Evolutionary conservation across 352 stramenopile genomes (phyloP), one percentile per base, ranked within the genome.

Genomic region (Pythium plurisporium): DNA sequence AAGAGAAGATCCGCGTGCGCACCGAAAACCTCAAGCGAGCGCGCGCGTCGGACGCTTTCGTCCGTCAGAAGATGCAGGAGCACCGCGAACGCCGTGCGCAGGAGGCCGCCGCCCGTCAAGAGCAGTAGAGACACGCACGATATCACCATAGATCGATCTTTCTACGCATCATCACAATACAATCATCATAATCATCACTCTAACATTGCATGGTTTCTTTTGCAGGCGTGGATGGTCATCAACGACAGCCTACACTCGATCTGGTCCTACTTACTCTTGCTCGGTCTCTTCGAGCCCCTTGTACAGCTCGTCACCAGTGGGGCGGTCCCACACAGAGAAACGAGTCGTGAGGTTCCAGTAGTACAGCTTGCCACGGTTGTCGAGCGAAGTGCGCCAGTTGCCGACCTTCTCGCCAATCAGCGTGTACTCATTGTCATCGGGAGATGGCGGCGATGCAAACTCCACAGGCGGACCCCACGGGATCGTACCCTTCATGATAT

Each of bases 341-440:
- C 86, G 76, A 55, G 84, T 93, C 20, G 78, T 85, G 41, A 89
- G 46, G 71, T 95, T 94, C 86, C 86, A 95, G 59, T 91, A 95
- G 59, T 94, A 95, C 27, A 89, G 73, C 65, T 89, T 90, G 27
- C 86, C 86, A 25, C 83, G 82, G 65, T 91, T 89, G 65, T 94
- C 84, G 9, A 95, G 69, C 10, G 86, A 84, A 25, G 80, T 77
- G 37, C 82, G 76, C 86, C 86, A 95, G 60, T 95, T 93, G 53
- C 82, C 86, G 25, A 90, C 76, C 48, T 80, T 71, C 69, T 93
- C 81, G 42, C 85, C 85, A 51, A 94, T 90, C 25, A 94, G 69
- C 53, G 82, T 86, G 46, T 87, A 79, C 19, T 91, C 72, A 22
- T 78, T 48, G 17, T 82, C 73, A 14, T 82, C 62, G 8, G 75